Percentiles rank a stretch among this genome's conserved stretches.
Evolutionary conservation across 2,329 filamentous ascomycete genomes (phyloP).

Genomic region (Proliferodiscus dingleyae): DNA sequence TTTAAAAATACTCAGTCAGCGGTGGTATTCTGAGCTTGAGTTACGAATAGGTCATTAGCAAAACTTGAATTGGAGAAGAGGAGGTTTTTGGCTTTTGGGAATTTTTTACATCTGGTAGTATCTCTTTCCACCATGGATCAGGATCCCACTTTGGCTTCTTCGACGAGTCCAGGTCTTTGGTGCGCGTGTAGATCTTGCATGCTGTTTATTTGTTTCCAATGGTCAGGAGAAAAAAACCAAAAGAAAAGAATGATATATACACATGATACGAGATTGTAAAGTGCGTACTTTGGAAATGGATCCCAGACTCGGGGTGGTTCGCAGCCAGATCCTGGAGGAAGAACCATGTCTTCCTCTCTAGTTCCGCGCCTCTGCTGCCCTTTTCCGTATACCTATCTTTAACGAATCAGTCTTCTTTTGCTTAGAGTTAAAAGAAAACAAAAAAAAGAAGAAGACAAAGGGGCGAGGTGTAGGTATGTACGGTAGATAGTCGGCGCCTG

Average conservation of each 20-base stretch:
- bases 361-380: conserved; percentile 34
- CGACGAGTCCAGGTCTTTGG: conserved; percentile 5
- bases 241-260: too few species aligned
- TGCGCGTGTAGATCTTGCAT: conserved; percentile 1
- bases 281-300: conserved; percentile 64
- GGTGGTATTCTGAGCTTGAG: too few species aligned
- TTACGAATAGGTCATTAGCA: too few species aligned
- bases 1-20: too few species aligned
- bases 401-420: not conserved
- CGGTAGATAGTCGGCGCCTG: conserved; percentile 62
- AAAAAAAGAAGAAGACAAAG: too few species aligned
- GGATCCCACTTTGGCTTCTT: not conserved
- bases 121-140: not conserved
- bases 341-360: conserved; percentile 38
- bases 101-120: not conserved
- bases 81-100: too few species aligned
- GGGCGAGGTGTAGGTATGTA: too few species aligned
- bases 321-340: conserved; percentile 2
- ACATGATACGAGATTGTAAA: not conserved
- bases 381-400: conserved; percentile 1
- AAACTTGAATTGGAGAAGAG: too few species aligned
- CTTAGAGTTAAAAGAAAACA: too few species aligned
- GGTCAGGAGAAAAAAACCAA: too few species aligned
- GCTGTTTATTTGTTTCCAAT: not conserved
- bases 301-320: conserved; percentile 60